Conservation (phyloP, 169 alveolate genomes). For the Plasmodium blacklocki region DNA sequence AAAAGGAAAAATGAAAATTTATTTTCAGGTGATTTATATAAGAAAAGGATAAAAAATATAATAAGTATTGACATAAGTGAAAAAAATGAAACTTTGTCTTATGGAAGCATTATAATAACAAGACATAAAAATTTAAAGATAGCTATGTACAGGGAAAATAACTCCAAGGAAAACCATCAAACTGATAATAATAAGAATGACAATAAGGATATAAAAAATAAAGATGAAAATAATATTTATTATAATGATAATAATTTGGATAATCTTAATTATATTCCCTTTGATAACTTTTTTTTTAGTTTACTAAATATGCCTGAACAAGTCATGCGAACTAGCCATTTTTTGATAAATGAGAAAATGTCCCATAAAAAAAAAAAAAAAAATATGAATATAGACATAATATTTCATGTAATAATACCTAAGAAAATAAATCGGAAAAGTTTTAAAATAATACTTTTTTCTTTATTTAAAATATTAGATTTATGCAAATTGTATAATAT, state of each 20-base stretch:
- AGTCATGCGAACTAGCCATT: no score
- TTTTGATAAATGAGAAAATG: no score
- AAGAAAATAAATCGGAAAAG: conserved; percentile 42
- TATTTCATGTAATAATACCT: conserved; percentile 64
- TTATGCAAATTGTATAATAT: conserved; percentile 38
- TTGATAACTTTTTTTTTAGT: no score
- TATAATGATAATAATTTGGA: not conserved
- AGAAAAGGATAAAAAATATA: not conserved
- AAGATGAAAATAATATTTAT: not conserved
- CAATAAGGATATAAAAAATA: not conserved
- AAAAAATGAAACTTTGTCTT: not conserved
- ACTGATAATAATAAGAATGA: not conserved
- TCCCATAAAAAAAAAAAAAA: conserved; percentile 28
- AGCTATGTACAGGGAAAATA: conserved; percentile 23
- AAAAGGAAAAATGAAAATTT: not conserved
- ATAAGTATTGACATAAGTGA: not conserved
- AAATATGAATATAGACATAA: conserved; percentile 31
- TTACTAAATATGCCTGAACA: no score
- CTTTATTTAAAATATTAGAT: conserved; percentile 60
- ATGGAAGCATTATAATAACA: conserved; percentile 65
- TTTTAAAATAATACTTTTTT: conserved; percentile 44
- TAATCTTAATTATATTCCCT: not conserved
- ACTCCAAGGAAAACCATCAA: not conserved
- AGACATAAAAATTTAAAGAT: conserved; percentile 60
- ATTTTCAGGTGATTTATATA: no score